phyloP scores from a whole-genome alignment of 495 filamentous ascomycete species.

The Penicillium paxilli region DNA sequence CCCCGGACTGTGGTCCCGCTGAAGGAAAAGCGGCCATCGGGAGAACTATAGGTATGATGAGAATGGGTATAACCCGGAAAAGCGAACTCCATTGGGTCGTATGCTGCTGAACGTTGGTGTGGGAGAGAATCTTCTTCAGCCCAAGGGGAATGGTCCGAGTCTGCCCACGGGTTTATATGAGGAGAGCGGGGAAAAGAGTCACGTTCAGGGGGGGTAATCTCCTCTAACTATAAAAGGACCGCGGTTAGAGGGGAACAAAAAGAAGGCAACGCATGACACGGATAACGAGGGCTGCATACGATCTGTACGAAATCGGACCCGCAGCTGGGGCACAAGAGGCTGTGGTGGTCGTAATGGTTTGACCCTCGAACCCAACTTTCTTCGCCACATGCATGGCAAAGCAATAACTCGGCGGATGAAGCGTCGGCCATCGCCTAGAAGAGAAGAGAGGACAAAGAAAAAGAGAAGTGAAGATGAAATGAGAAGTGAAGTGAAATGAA shows the following conservation, averaged over 20 bases:
- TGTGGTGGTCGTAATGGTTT: slow-evolving; percentile 56
- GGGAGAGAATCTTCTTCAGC: slow-evolving; percentile 28
- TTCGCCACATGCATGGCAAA: slow-evolving; percentile 75
- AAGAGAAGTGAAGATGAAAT: slow-evolving; percentile 2
- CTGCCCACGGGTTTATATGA: slow-evolving; percentile 27
- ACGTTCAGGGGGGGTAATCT: slow-evolving; percentile 17
- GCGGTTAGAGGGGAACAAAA: slow-evolving; percentile 26
- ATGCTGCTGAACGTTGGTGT: not conserved
- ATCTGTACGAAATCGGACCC: slow-evolving; percentile 80
- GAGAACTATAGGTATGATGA: slow-evolving; percentile 47
- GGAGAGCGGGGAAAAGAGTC: slow-evolving; percentile 14
- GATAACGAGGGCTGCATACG: slow-evolving; percentile 35
- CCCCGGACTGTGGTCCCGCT: slow-evolving; percentile 35
- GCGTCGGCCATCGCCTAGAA: slow-evolving; percentile 6
- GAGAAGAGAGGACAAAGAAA: not conserved
- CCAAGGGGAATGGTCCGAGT: slow-evolving; percentile 42
- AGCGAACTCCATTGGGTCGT: slow-evolving; percentile 17
- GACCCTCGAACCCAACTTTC: slow-evolving; percentile 65
- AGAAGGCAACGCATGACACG: slow-evolving; percentile 20
- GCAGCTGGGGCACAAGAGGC: slow-evolving; percentile 75
- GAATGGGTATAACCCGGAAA: slow-evolving; percentile 45
- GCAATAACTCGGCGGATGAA: slow-evolving; percentile 78
- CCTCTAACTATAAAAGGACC: not conserved
- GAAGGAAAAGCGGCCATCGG: slow-evolving; percentile 42
- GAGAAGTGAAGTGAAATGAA: not conserved